Evolutionary conservation across 148 eudicot genomes (phyloP).

Genomic region (Hydrangea macrophylla): DNA sequence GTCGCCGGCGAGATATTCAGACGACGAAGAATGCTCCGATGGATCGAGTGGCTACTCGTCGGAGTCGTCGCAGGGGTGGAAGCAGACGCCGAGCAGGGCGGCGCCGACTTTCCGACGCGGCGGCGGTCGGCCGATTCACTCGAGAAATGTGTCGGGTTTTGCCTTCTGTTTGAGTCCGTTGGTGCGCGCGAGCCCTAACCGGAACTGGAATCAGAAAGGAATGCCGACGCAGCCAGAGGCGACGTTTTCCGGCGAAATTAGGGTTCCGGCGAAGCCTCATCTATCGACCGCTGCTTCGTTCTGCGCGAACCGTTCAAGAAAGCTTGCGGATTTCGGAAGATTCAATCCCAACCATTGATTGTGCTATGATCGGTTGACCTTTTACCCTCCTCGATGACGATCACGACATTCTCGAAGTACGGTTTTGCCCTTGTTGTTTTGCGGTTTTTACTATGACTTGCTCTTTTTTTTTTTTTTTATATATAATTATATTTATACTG

Average conservation of each 20-base stretch:
- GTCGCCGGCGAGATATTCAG: slow-evolving; percentile 57
- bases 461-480: no score
- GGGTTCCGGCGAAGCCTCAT: slow-evolving; percentile 38
- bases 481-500: no score
- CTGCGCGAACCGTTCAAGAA: slow-evolving; percentile 69
- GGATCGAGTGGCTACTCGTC: slow-evolving; percentile 32
- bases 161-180: slow-evolving; percentile 53
- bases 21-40: slow-evolving; percentile 27
- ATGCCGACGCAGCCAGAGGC: slow-evolving; percentile 27
- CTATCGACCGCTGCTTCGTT: slow-evolving; percentile 55
- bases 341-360: slow-evolving; percentile 50
- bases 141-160: slow-evolving; percentile 28
- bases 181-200: slow-evolving; percentile 52
- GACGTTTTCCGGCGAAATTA: slow-evolving; percentile 46
- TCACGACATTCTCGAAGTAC: not conserved
- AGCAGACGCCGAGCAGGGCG: slow-evolving; percentile 31
- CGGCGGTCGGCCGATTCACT: slow-evolving; percentile 15
- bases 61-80: slow-evolving; percentile 35
- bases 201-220: slow-evolving; percentile 31
- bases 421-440: slow-evolving; percentile 19
- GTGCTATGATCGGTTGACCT: slow-evolving; percentile 10
- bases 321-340: slow-evolving; percentile 85
- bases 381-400: not conserved
- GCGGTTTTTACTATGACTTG: not conserved
- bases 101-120: slow-evolving; percentile 12